Base-by-base conservation (phyloP, 2,329 filamentous ascomycete species). In the Annulohypoxylon truncatum region DNA sequence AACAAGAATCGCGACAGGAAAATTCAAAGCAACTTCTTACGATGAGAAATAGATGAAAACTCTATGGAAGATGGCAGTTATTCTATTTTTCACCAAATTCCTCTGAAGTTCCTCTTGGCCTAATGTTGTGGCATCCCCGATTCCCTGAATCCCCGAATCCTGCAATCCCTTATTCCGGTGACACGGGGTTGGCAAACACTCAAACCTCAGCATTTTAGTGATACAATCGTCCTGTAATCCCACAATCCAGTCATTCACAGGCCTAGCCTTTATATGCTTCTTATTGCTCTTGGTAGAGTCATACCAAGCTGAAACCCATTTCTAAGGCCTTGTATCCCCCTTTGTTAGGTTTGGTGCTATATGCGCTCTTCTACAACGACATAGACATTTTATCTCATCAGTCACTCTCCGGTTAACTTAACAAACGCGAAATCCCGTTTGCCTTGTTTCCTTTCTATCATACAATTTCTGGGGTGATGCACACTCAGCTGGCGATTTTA, bases 101-200 rank as follows among this genome's bases (percentile, higher is more conserved):
- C 35, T 56, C 38, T 3, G 28, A 31, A 31, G 9, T 35, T 46
- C 20, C 51, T 67, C 60, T 48, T 46, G 38, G 67, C 48, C 59
- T 58, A 47, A 20, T 61, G 38, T 58, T 46, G 55, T 55, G 29
- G 13, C 64, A 62, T 69, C 67, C 64, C 64, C 64, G 64, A 69
- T 69, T 67, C 64, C 65, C 61, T 67, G 54, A 67, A 67, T 69
- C 67, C 67, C 48, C 65, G 50, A 70, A 70, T 70, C 67, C 67
- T 68, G 54, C 67, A 70, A 64, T 70, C 67, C 67, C 67, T 63
- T 69, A 62, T 65, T 67, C 53, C 51, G 51, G 54, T 61, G 26
- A 26, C 59, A 58, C 33, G 33, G 57, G 20, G 46, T 13, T 26
- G 24, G 38, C 18, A 63, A 57, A 40, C 52, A 53, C 24, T 60